Percentiles rank a stretch among this genome's conserved stretches.
These are phyloP conservation scores for Rosa lucieae DNA, from an alignment of 306 rosid genomes.

Conservation along the genomic window DNA sequence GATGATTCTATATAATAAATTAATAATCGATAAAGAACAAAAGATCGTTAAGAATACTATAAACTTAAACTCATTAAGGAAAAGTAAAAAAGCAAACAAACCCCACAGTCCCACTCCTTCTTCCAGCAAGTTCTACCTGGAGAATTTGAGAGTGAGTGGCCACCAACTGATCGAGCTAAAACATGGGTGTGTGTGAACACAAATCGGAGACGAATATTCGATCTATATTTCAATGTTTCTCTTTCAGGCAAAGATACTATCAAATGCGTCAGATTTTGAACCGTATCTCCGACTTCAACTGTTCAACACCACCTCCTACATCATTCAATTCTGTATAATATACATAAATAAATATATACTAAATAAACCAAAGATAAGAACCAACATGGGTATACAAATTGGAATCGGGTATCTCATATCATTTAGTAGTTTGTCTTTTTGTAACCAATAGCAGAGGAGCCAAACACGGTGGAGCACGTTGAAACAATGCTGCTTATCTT, in stretches of 20 bases:
- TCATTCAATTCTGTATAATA: background rate
- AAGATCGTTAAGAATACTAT: background rate
- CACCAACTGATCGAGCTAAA: background rate
- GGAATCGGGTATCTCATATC: background rate
- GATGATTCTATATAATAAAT: background rate
- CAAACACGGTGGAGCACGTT: constrained; percentile 1
- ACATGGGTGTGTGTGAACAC: background rate
- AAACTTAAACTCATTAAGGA: background rate
- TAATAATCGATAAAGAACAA: background rate
- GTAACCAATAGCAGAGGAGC: background rate
- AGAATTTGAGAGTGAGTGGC: background rate
- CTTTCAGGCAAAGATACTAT: background rate
- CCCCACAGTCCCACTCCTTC: background rate
- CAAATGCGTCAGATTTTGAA: background rate
- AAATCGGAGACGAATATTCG: background rate
- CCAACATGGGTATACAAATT: background rate
- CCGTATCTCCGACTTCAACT: background rate
- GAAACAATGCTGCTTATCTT: background rate
- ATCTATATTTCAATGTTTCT: background rate
- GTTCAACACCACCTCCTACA: background rate
- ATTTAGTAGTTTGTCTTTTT: background rate
- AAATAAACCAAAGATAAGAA: background rate
- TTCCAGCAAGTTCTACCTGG: background rate
- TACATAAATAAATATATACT: background rate
- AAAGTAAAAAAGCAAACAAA: background rate